phyloP scores from a whole-genome alignment of 1,139 yeast species.

The Blastobotrys proliferans region DNA sequence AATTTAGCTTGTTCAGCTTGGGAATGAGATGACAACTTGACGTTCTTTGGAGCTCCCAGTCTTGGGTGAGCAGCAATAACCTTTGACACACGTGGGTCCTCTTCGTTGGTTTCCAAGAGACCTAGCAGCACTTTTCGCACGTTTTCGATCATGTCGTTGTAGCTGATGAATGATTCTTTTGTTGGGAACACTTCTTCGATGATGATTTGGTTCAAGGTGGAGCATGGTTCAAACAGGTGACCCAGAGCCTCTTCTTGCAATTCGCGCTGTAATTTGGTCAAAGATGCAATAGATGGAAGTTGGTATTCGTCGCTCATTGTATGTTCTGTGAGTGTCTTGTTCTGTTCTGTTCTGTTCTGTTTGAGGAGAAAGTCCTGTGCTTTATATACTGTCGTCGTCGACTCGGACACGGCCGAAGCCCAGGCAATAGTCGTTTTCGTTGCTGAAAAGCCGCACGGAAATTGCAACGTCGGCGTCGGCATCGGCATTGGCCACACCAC shows the following conservation, averaged over 20 bases:
- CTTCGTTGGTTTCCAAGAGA: constrained; percentile 31
- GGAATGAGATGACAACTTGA: constrained; percentile 59
- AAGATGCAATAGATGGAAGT: constrained; percentile 21
- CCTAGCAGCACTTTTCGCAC: constrained; percentile 41
- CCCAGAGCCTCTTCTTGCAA: constrained; percentile 41
- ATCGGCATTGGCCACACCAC: no score
- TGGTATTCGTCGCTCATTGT: constrained; percentile 17
- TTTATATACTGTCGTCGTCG: no score
- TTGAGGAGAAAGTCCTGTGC: no score
- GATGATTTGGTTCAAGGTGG: constrained; percentile 45
- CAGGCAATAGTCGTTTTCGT: no score
- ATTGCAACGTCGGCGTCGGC: no score
- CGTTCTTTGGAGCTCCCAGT: constrained; percentile 54
- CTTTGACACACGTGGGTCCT: constrained; percentile 27
- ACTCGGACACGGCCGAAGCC: no score
- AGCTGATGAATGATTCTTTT: constrained; percentile 29
- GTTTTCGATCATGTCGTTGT: constrained; percentile 50
- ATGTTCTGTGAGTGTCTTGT: no score
- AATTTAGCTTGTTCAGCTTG: constrained; percentile 66
- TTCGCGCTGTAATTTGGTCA: constrained; percentile 21
- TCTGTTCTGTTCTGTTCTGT: no score
- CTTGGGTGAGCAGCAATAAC: constrained; percentile 85
- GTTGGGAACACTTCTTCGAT: constrained; percentile 33
- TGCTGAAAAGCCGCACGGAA: no score
- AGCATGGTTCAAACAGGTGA: constrained; percentile 66